Base-by-base conservation (phyloP, 352 stramenopile species). In the Saprolegnia parasitica region DNA sequence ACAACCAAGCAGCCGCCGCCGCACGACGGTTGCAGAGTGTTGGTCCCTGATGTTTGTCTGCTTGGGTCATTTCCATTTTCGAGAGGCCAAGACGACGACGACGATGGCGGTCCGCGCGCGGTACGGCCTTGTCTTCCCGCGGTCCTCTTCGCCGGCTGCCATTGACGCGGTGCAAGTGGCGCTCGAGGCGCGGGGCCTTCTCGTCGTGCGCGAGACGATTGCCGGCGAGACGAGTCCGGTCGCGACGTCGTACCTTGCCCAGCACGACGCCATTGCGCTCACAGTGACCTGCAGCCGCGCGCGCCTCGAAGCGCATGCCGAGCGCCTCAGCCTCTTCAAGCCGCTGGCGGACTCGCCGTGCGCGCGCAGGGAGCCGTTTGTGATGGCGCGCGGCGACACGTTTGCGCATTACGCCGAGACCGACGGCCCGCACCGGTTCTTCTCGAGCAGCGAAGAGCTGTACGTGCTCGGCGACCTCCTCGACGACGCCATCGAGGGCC, bases 371-470 rank as follows among this genome's bases (percentile, higher is more conserved):
- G 63, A 70, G 54, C 63, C 63, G 26, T 70, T 70, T 47, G 46
- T 60, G n/a, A 10, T 40, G 6, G 23, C 16, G 5, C 32, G 21
- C 21, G 63, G 20, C 32, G 21, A 23, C 32, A 39, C 26, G 15
- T 70, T 70, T 29, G 42, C 37, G 35, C 29, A 62, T 32, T 70
- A 70, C 26, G 11, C 21, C 29, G 63, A 70, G 21, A 11, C 3
- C 4, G 63, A 70, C n/a, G 23, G 32, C n/a, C 63, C 45, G 24
- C 10, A 50, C 21, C 45, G 42, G 16, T 70, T 70, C 40, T 70
- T 70, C 54, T 63, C 63, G 15, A 42, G 20, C n/a, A 70, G 63
- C 39, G 63, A 70, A 70, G 63, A 70, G 29, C 24, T 61, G 5
- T 42, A 61, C 54, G 40, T 70, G 24, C 21, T 70, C 5, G 29